Evolutionary conservation across 1,284 basidiomycete species (phyloP), one percentile per base, ranked within the genome.

Genomic region (Microstroma glucosiphilum): DNA sequence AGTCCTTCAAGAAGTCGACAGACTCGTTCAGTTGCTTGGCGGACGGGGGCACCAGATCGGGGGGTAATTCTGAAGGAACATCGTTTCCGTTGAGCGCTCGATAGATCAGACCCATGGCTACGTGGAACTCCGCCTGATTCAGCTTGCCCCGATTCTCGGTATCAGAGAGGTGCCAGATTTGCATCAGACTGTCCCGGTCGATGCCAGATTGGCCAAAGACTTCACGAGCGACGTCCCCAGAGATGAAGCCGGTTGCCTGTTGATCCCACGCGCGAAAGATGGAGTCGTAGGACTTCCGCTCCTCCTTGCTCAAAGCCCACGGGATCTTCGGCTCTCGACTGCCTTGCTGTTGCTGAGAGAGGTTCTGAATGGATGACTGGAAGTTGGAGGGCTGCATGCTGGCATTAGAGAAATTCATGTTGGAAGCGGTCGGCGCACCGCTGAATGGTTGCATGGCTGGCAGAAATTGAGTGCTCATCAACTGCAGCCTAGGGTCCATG

Each of bases 101-200:
- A 81, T 94, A 97, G 78, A 98, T 96, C 61, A 98, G 83, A 64
- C 91, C 93, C 94, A 99, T 99, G 0, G 94, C 96, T 60, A 97
- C 90, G 79, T 98, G 92, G 80, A 99, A 99, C 79, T 98, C 94
- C 25, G 91, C 89, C 53, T 94, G 83, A 77, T 96, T 97, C 57
- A 79, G 70, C 65, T 79, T 79, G 48, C 77, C 77, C 12, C 76
- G 68, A 60, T 79, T 78, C 62, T 73, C 68, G 0, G 72, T 68
- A 55, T 79, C 77, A 37, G 72, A 61, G 9, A 79, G 70, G 61
- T 78, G 76, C 94, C 96, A 99, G 68, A 98, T 90, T 76, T 89
- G 87, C 70, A 93, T 94, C 30, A 99, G 83, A 76, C 94, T 91
- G 65, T 96, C 90, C 79, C 88, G 88, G 21, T 87, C 85, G 40